phyloP scores from a whole-genome alignment of 495 filamentous ascomycete genomes.

The Aspergillus sclerotiicarbonarius region DNA sequence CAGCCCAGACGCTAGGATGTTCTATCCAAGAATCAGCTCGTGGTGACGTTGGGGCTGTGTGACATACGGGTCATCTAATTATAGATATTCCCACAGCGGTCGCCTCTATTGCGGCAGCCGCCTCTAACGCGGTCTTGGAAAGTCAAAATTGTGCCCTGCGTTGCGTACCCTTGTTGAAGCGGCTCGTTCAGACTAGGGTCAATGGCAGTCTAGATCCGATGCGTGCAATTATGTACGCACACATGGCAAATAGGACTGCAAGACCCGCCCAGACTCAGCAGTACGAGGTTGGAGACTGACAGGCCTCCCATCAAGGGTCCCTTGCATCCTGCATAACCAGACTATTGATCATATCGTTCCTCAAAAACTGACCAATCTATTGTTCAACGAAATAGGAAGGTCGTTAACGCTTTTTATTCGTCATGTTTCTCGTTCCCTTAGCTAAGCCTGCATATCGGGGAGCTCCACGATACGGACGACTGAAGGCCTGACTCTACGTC shows the following conservation, averaged over 20 bases:
- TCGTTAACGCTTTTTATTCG: not conserved
- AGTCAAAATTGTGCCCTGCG: not conserved
- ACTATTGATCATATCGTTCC: not conserved
- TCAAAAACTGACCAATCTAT: not conserved
- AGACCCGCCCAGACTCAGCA: not conserved
- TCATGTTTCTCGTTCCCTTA: not conserved
- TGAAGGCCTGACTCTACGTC: not conserved
- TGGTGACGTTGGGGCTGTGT: not conserved
- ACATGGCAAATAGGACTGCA: not conserved
- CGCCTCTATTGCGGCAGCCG: not conserved
- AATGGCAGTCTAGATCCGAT: not conserved
- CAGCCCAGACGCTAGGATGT: not conserved
- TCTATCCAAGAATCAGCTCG: not conserved
- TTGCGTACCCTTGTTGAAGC: not conserved
- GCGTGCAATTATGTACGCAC: not conserved
- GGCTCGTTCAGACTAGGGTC: not conserved
- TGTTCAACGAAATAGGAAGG: not conserved
- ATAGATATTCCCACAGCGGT: not conserved
- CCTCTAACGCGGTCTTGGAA: not conserved
- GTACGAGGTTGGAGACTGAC: not conserved
- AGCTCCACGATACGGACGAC: not conserved
- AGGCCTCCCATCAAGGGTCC: not conserved
- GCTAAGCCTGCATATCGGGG: not conserved
- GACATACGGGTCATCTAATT: not conserved
- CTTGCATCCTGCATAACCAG: conserved; percentile 3